phyloP scores from a whole-genome alignment of 1,139 yeast genomes.

The Saccharomycopsis crataegensis region DNA sequence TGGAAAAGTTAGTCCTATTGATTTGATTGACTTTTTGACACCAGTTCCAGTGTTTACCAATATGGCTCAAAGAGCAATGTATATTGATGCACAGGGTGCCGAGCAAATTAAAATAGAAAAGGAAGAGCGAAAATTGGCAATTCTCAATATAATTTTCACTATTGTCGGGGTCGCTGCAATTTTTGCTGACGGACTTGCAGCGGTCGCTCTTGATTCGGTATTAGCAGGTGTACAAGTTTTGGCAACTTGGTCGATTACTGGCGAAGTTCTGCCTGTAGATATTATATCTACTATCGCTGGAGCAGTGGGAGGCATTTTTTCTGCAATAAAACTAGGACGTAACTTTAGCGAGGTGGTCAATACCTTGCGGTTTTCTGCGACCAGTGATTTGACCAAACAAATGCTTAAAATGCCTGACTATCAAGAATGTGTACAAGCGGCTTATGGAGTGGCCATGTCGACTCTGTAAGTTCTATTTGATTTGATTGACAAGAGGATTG shows the following conservation, averaged over 20 bases:
- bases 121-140: conserved; percentile 10
- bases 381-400: no score
- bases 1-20: conserved; percentile 7
- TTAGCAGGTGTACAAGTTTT: background rate
- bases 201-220: background rate
- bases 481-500: no score
- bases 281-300: conserved; percentile 1
- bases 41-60: conserved; percentile 10
- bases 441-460: no score
- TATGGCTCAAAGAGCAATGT: background rate
- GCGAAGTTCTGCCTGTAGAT: background rate
- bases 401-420: no score
- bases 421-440: no score
- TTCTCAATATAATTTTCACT: conserved; percentile 13
- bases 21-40: conserved; percentile 10
- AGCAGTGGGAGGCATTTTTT: conserved; percentile 1
- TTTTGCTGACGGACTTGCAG: background rate
- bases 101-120: conserved; percentile 3
- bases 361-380: background rate
- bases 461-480: no score
- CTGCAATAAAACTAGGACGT: background rate
- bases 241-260: background rate
- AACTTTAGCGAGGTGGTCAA: background rate
- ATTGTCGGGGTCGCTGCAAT: conserved; percentile 11
- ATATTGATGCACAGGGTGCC: conserved; percentile 9